phyloP scores from a whole-genome alignment of 164 flowering plant species.

The Magnolia kwangsiensis region DNA sequence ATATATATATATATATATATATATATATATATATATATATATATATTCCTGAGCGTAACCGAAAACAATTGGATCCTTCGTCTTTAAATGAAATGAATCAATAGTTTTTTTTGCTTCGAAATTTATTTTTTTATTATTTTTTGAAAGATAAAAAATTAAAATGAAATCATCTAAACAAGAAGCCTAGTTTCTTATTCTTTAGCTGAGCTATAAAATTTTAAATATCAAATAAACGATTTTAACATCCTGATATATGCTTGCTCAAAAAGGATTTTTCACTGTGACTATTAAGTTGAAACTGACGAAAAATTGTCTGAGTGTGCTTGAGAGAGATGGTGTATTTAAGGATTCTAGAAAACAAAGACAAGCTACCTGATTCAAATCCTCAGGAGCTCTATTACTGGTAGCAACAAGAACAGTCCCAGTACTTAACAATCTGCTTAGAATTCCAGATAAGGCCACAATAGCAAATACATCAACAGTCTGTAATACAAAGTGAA shows the following conservation, averaged over 20 bases:
- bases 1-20: too few relatives aligned
- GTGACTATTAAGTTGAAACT: too few relatives aligned
- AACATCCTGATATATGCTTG: too few relatives aligned
- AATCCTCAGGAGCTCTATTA: constrained; percentile 84
- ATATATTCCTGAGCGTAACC: neutral
- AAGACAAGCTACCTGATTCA: constrained; percentile 63
- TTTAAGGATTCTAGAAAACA: neutral
- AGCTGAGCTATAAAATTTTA: neutral
- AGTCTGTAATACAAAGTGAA: constrained; percentile 61
- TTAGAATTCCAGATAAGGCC: constrained; percentile 97
- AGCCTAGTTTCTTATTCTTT: neutral
- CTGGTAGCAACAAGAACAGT: constrained; percentile 97
- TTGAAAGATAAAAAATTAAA: neutral
- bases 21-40: too few relatives aligned
- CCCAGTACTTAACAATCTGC: constrained; percentile 90
- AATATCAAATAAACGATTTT: too few relatives aligned
- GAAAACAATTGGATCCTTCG: too few relatives aligned
- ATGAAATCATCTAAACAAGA: neutral
- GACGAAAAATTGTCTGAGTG: neutral
- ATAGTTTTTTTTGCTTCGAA: too few relatives aligned
- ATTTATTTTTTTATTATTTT: too few relatives aligned
- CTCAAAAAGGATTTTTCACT: too few relatives aligned
- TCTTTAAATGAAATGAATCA: neutral
- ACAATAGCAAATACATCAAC: constrained; percentile 99
- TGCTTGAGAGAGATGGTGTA: neutral